phyloP scores from a whole-genome alignment of 2,329 filamentous ascomycete species.

The Epichloe aotearoae region DNA sequence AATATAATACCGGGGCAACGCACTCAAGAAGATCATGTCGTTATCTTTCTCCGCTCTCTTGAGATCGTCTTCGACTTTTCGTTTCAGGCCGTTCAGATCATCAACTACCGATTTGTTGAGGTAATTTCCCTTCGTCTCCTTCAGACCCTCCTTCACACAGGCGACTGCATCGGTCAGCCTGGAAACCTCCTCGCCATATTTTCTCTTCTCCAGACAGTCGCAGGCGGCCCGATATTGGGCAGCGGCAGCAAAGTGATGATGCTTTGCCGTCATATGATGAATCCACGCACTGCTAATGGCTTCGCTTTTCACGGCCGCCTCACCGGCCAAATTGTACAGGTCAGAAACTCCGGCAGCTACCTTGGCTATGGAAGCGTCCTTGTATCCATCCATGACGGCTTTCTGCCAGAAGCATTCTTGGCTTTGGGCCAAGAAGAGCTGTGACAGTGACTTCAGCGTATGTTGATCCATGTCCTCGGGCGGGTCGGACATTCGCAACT shows the following conservation, averaged over 20 bases:
- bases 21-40: constrained; percentile 81
- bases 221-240: constrained; percentile 86
- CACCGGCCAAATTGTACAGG: constrained; percentile 71
- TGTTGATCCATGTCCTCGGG: constrained; percentile 92
- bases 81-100: constrained; percentile 74
- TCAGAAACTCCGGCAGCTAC: constrained; percentile 83
- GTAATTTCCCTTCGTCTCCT: constrained; percentile 59
- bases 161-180: constrained; percentile 67
- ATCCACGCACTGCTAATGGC: constrained; percentile 92
- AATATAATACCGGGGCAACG: too few species aligned
- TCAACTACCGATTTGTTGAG: constrained; percentile 70
- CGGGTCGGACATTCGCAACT: constrained; percentile 65
- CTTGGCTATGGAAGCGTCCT: constrained; percentile 84
- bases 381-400: constrained; percentile 84
- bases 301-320: constrained; percentile 78
- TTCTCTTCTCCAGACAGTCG: constrained; percentile 84
- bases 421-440: constrained; percentile 79
- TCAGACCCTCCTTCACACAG: constrained; percentile 76
- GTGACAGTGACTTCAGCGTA: constrained; percentile 70
- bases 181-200: constrained; percentile 91
- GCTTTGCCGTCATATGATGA: constrained; percentile 92
- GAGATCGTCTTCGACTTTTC: constrained; percentile 69
- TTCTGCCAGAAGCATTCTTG: constrained; percentile 99
- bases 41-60: constrained; percentile 94
- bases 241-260: constrained; percentile 91